Evolutionary conservation across 2,329 filamentous ascomycete species (phyloP).

Genomic region (Fusarium sp.): DNA sequence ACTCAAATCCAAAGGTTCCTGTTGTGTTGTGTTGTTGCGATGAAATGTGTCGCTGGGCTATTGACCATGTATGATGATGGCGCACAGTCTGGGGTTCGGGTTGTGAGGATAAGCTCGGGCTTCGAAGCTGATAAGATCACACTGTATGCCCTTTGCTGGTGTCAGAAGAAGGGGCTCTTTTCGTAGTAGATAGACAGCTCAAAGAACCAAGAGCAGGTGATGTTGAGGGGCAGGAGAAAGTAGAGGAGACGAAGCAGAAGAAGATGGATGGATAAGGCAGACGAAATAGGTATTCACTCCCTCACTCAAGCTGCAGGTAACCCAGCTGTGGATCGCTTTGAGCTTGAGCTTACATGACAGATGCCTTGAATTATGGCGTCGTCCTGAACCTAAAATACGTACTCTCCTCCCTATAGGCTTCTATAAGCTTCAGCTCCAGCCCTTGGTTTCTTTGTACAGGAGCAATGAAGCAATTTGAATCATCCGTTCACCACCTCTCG

Average conservation of each 20-base stretch:
- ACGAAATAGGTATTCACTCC: conserved; percentile 6
- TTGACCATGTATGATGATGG: conserved; percentile 23
- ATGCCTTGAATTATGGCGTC: conserved; percentile 4
- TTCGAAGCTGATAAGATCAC: conserved; percentile 11
- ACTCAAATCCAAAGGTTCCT: conserved; percentile 22
- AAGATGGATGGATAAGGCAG: conserved; percentile 8
- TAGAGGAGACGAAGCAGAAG: neutral
- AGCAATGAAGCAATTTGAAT: neutral
- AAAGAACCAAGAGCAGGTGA: neutral
- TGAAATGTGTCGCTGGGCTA: conserved; percentile 1
- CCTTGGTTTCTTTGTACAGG: neutral
- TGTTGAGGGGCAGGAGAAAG: neutral
- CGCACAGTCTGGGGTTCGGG: conserved; percentile 18
- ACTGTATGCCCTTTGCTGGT: neutral
- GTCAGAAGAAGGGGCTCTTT: neutral
- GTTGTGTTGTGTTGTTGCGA: neutral
- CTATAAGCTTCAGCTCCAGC: neutral
- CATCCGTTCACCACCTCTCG: neutral
- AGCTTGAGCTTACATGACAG: conserved; percentile 14
- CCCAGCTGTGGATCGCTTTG: conserved; percentile 21
- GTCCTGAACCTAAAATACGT: neutral
- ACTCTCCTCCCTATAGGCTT: neutral
- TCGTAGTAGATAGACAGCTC: neutral
- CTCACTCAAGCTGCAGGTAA: neutral
- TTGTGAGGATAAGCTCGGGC: conserved; percentile 19